phyloP scores from a whole-genome alignment of 805 yeast species.

The Dipodascus geniculatus region DNA sequence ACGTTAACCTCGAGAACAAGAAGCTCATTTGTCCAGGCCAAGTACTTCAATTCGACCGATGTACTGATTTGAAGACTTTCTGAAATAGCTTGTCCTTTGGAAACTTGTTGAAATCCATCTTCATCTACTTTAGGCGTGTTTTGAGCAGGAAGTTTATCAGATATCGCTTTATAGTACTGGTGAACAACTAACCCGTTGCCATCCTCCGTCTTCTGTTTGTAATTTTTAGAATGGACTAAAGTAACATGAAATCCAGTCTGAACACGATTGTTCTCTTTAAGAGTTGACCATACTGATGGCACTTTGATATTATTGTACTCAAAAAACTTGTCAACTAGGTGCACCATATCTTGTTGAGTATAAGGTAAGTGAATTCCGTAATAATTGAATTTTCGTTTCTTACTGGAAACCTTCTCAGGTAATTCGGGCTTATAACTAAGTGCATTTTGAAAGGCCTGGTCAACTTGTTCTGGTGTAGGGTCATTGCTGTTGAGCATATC shows the following conservation, averaged over 20 bases:
- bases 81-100: not conserved
- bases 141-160: constrained; percentile 4
- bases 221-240: constrained; percentile 17
- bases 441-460: constrained; percentile 41
- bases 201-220: constrained; percentile 4
- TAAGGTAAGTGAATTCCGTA: constrained; percentile 19
- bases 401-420: constrained; percentile 22
- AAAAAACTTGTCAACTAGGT: constrained; percentile 16
- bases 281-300: constrained; percentile 7
- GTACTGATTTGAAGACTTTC: constrained; percentile 20
- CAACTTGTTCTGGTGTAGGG: constrained; percentile 28
- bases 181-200: not conserved
- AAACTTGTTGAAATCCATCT: constrained; percentile 3
- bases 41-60: constrained; percentile 30
- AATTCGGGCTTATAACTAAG: constrained; percentile 42
- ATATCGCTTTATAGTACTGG: not conserved
- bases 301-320: constrained; percentile 6
- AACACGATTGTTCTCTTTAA: constrained; percentile 7
- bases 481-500: constrained; percentile 22
- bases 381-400: constrained; percentile 34
- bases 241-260: constrained; percentile 24
- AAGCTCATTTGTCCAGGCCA: constrained; percentile 41
- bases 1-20: constrained; percentile 43
- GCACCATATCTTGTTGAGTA: constrained; percentile 3
- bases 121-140: constrained; percentile 1